Base-by-base conservation (phyloP, 2,329 filamentous ascomycete genomes). In the Fusarium napiforme region DNA sequence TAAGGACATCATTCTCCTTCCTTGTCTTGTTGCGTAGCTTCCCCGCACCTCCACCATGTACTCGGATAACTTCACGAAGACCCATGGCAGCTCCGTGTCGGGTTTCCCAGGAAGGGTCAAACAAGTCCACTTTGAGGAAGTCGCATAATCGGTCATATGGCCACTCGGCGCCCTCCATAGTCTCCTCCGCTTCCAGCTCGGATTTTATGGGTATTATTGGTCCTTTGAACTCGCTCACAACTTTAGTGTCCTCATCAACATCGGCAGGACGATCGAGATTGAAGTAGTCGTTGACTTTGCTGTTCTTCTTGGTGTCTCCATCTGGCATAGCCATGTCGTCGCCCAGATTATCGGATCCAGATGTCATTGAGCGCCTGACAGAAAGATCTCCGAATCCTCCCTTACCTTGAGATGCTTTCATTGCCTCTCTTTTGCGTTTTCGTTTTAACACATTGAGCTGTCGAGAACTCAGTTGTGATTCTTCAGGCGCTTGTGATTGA, bases 41-140 rank as follows among this genome's bases (percentile, higher is more conserved):
- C 42, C 96, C 97, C 64, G 96, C 96, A 64, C 96, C 96, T 58
- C 87, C 90, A 47, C 96, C 96, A 79, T 99, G 96, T n/a, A 95
- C 93, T 70, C 96, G 91, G 58, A 98, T 87, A 23, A 99, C 91
- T 82, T 99, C 96, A 78, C 96, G 90, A 42, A 99, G 85, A 16
- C 94, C 96, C 92, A 99, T 96, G 19, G 96, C 95, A 63, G 97
- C 96, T 78, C 96, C 96, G 81, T 99, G 96, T 21, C 96, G 92
- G 12, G 95, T 95, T 82, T 99, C 96, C 97, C 96, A 99, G 53
- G 93, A 92, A 6, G 93, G 87, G 79, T 99, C 96, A 77, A 99
- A 98, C 3, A 99, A 87, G 79, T 99, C 96, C 39, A 98, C 88
- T 78, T 94, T 96, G 66, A 99, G 88, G 77, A 98, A 96, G 70